A percentile compares a stretch with the other conserved stretches of the same genome.
Conservation (phyloP, 768 basidiomycete genomes). For the Mycena alexandri region DNA sequence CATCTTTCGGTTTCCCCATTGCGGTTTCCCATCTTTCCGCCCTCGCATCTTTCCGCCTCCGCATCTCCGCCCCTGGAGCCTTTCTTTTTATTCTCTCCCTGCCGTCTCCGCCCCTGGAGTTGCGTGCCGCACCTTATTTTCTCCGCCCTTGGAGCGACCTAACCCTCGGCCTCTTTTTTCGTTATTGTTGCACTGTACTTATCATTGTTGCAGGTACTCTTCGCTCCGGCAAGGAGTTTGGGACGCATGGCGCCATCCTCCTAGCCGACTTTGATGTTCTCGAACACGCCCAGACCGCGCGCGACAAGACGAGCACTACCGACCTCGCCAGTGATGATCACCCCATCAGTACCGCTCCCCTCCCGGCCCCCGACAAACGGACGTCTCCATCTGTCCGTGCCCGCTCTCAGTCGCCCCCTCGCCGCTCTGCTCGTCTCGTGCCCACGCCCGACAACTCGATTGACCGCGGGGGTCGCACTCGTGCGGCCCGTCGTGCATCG, state of each 20-base stretch:
- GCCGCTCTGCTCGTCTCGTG: background rate
- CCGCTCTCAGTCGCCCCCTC: background rate
- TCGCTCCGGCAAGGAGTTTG: background rate
- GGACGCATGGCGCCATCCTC: background rate
- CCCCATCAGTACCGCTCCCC: background rate
- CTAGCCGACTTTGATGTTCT: background rate
- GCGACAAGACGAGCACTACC: background rate
- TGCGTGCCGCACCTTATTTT: no score
- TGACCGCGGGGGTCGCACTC: background rate
- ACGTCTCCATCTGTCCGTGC: background rate
- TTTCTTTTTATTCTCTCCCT: background rate
- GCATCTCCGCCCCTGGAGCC: conserved; percentile 6
- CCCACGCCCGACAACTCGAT: background rate
- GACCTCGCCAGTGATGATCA: background rate
- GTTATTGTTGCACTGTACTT: background rate
- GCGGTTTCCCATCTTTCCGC: background rate
- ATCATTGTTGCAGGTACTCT: background rate
- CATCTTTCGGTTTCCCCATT: background rate
- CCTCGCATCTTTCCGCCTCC: background rate
- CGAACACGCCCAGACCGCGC: background rate
- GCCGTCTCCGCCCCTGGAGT: no score
- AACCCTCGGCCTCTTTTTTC: no score
- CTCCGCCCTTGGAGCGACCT: no score
- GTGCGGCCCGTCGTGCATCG: background rate
- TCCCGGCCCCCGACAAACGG: background rate